phyloP scores from a whole-genome alignment of 148 eudicot genomes.

The Tetragonia tetragonoides region DNA sequence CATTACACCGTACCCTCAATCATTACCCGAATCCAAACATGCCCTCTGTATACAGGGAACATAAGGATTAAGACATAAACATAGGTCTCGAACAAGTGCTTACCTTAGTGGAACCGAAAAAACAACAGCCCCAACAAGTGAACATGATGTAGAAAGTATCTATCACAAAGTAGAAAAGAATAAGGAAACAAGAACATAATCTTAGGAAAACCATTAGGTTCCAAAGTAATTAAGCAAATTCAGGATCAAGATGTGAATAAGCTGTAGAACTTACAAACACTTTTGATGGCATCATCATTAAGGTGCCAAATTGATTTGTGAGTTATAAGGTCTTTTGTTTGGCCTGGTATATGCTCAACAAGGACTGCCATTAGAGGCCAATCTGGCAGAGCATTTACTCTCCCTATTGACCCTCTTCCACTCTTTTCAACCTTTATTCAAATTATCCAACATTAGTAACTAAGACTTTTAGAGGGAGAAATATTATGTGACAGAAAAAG shows the following conservation, averaged over 20 bases:
- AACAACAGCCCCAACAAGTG: constrained; percentile 76
- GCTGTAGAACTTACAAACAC: constrained; percentile 52
- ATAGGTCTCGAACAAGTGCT: constrained; percentile 4
- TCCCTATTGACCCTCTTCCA: constrained; percentile 19
- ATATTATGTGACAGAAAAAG: neutral
- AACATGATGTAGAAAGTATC: constrained; percentile 73
- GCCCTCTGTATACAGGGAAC: too few relatives aligned
- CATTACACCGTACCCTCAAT: too few relatives aligned
- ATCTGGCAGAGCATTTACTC: constrained; percentile 56
- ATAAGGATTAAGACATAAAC: too few relatives aligned
- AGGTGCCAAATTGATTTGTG: constrained; percentile 77
- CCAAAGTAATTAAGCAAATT: neutral
- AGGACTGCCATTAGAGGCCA: constrained; percentile 70
- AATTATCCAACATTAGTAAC: neutral
- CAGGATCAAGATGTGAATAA: neutral
- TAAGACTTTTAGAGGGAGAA: neutral
- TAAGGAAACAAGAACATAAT: neutral
- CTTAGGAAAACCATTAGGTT: neutral
- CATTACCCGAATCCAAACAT: too few relatives aligned
- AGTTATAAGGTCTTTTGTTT: constrained; percentile 51
- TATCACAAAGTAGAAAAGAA: constrained; percentile 13
- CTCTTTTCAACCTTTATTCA: neutral
- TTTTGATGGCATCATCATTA: constrained; percentile 59
- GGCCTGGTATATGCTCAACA: constrained; percentile 65
- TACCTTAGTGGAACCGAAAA: constrained; percentile 71